A percentile compares a stretch with the other conserved stretches of the same genome.
phyloP scores from a whole-genome alignment of 164 flowering plant genomes.

The Santalum album region DNA sequence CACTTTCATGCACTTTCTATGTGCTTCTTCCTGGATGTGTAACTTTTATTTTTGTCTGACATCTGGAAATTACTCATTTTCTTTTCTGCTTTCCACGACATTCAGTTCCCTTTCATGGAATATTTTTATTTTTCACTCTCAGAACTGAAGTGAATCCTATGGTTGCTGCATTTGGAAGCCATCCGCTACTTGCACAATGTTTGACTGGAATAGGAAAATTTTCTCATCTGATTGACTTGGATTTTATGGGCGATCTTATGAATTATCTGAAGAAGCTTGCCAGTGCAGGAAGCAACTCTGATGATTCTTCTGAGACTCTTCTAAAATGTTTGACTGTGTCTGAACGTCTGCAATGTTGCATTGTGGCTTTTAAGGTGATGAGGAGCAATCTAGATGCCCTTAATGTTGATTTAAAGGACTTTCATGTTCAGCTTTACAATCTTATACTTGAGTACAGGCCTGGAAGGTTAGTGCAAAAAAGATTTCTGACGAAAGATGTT shows the following conservation, averaged over 20 bases:
- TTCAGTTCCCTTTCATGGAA: too few species aligned
- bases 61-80: neutral
- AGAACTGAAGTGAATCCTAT: slow-evolving; percentile 28
- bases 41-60: too few species aligned
- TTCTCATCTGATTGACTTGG: slow-evolving; percentile 76
- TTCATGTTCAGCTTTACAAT: slow-evolving; percentile 80
- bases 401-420: slow-evolving; percentile 86
- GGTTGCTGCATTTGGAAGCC: slow-evolving; percentile 27
- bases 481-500: too few species aligned
- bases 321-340: slow-evolving; percentile 44
- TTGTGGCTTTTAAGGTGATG: slow-evolving; percentile 93
- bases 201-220: slow-evolving; percentile 83
- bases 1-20: too few species aligned
- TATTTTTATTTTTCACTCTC: slow-evolving; percentile 6
- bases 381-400: slow-evolving; percentile 83
- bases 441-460: slow-evolving; percentile 74
- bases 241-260: slow-evolving; percentile 90
- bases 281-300: slow-evolving; percentile 24
- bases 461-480: slow-evolving; percentile 54
- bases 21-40: too few species aligned
- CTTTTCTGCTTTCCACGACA: too few species aligned
- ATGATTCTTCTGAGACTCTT: slow-evolving; percentile 21
- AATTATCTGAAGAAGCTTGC: slow-evolving; percentile 76
- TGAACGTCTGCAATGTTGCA: slow-evolving; percentile 88
- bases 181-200: slow-evolving; percentile 79